Percentiles rank a stretch among this genome's conserved stretches.
Evolutionary conservation across 805 yeast species (phyloP).

Genomic region (Henningerozyma blattae): DNA sequence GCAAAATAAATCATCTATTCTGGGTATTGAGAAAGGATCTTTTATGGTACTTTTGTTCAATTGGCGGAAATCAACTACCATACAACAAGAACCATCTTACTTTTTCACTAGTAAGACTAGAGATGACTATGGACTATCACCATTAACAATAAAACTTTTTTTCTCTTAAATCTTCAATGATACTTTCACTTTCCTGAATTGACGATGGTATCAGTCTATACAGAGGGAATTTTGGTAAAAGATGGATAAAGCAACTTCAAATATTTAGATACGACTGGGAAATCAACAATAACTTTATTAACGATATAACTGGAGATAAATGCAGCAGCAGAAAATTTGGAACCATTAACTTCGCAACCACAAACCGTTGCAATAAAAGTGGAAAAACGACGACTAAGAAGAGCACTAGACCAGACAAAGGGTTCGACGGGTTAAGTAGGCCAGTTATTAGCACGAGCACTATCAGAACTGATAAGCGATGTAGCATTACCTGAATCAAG

Average conservation of each 20-base stretch:
- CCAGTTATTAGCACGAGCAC: neutral
- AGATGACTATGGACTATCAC: slow-evolving; percentile 7
- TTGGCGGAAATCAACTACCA: slow-evolving; percentile 5
- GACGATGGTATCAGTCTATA: slow-evolving; percentile 6
- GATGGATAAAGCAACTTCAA: neutral
- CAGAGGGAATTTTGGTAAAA: slow-evolving; percentile 6
- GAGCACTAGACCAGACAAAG: neutral
- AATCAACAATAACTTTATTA: neutral
- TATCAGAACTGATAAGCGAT: neutral
- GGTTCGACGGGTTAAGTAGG: neutral
- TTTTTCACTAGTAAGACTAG: slow-evolving; percentile 8
- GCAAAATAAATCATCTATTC: slow-evolving; percentile 1
- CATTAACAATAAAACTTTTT: slow-evolving; percentile 3
- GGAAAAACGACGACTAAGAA: neutral
- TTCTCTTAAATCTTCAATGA: slow-evolving; percentile 4
- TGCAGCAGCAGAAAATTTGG: neutral
- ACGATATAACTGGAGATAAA: neutral
- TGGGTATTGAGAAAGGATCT: slow-evolving; percentile 6
- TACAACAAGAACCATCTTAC: slow-evolving; percentile 5
- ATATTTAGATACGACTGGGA: neutral
- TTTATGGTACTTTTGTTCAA: slow-evolving; percentile 5
- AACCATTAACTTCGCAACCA: neutral
- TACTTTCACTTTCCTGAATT: slow-evolving; percentile 1
- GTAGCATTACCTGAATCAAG: neutral
- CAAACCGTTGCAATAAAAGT: neutral